These are phyloP conservation scores for Gilbertella persicaria DNA, from an alignment of 371 early-diverging fungal genomes.

Conservation along the genomic window DNA sequence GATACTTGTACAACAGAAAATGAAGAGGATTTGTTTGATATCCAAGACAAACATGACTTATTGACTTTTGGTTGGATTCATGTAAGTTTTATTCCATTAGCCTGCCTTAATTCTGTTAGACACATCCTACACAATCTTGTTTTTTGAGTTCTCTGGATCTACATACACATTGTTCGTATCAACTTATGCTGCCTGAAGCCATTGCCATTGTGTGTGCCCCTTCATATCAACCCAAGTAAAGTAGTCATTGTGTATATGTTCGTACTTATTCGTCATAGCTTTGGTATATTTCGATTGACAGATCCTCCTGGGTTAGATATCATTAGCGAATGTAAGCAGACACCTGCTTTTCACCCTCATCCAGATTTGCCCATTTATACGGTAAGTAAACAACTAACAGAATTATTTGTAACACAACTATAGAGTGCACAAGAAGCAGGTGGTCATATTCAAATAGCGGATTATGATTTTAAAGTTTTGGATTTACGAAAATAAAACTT, in stretches of 20 bases:
- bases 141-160: conserved; percentile 91
- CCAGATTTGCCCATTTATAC: conserved; percentile 65
- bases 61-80: conserved; percentile 93
- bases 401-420: too few relatives aligned
- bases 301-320: conserved; percentile 86
- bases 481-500: conserved; percentile 49
- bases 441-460: conserved; percentile 42
- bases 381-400: too few relatives aligned
- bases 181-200: conserved; percentile 92
- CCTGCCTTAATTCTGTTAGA: too few relatives aligned
- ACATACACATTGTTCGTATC: conserved; percentile 93
- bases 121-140: conserved; percentile 93
- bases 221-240: conserved; percentile 67
- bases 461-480: conserved; percentile 50
- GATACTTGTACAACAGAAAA: conserved; percentile 88
- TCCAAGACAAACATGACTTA: conserved; percentile 73
- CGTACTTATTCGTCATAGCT: conserved; percentile 36
- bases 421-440: conserved; percentile 55
- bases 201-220: conserved; percentile 93
- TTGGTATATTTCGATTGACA: conserved; percentile 87
- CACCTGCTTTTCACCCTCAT: conserved; percentile 86
- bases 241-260: too few relatives aligned
- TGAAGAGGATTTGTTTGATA: conserved; percentile 85
- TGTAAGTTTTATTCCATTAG: too few relatives aligned
- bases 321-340: conserved; percentile 72